A percentile compares a stretch with the other conserved stretches of the same genome.
Evolutionary conservation across 192 early-diverging fungal species (phyloP).

Genomic region (Paraglomus brasilianum): DNA sequence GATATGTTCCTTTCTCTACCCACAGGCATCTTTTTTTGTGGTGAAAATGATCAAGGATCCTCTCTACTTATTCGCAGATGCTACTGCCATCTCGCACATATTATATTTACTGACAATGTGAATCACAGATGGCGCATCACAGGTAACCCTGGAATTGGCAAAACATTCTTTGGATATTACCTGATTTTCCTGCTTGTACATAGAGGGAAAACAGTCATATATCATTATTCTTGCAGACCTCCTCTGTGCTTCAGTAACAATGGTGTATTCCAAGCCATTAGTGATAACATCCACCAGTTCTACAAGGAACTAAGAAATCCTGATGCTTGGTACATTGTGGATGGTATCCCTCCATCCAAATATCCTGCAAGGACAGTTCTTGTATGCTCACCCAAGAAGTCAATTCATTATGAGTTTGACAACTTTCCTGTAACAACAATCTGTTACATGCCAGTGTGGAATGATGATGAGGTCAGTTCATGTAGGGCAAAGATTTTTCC

Average conservation of each 20-base stretch:
- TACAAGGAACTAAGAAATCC: background rate
- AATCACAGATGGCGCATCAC: conserved; percentile 5
- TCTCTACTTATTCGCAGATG: conserved; percentile 17
- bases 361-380: conserved; percentile 17
- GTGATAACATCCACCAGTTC: background rate
- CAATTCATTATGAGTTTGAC: conserved; percentile 3
- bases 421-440: background rate
- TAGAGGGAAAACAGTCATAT: conserved; percentile 1
- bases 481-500: conserved; percentile 14
- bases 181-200: conserved; percentile 12
- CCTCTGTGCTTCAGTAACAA: background rate
- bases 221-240: background rate
- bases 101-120: conserved; percentile 16
- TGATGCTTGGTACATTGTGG: conserved; percentile 20
- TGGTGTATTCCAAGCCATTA: background rate
- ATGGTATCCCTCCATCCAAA: background rate
- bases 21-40: background rate
- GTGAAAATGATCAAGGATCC: background rate
- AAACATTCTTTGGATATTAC: conserved; percentile 21
- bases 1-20: conserved; percentile 17
- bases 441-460: conserved; percentile 16
- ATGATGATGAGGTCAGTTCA: background rate
- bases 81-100: background rate
- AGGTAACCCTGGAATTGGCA: conserved; percentile 25
- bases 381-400: conserved; percentile 8